Conservation (phyloP, 208 protist species). For the Acanthamoeba culbertsoni region DNA sequence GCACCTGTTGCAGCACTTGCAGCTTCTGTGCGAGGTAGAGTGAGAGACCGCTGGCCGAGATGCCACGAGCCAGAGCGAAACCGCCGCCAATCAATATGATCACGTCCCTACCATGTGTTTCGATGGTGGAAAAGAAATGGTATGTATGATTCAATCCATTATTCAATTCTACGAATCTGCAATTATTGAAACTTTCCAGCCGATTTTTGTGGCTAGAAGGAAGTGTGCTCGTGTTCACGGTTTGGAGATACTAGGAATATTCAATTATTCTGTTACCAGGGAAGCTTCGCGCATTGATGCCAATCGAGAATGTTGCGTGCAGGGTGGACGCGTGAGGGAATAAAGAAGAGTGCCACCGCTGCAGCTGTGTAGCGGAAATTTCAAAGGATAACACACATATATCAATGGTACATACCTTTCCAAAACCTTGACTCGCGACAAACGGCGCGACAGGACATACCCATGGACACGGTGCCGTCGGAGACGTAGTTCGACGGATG, state of each 20-base stretch:
- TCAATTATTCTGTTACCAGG: not conserved
- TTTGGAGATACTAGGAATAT: not conserved
- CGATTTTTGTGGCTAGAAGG: not conserved
- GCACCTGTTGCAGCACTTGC: not conserved
- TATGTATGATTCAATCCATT: not conserved
- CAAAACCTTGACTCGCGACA: no score
- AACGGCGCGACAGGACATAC: not conserved
- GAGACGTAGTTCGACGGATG: not conserved
- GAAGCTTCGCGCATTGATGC: not conserved
- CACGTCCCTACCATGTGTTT: not conserved
- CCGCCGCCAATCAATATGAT: slow-evolving; percentile 47
- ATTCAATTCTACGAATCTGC: no score
- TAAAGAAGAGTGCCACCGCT: not conserved
- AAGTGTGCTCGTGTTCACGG: not conserved
- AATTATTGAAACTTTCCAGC: not conserved
- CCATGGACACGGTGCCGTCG: slow-evolving; percentile 49
- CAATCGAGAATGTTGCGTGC: slow-evolving; percentile 31
- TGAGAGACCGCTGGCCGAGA: not conserved
- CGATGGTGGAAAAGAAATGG: not conserved
- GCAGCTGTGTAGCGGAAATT: not conserved
- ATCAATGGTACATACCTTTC: not conserved
- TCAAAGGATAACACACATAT: no score
- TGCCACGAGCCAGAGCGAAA: slow-evolving; percentile 11
- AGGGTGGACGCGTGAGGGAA: not conserved
- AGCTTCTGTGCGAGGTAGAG: not conserved